Evolutionary conservation across 352 stramenopile genomes (phyloP), one percentile per base, ranked within the genome.

Genomic region (Globisporangium uncinulatum): DNA sequence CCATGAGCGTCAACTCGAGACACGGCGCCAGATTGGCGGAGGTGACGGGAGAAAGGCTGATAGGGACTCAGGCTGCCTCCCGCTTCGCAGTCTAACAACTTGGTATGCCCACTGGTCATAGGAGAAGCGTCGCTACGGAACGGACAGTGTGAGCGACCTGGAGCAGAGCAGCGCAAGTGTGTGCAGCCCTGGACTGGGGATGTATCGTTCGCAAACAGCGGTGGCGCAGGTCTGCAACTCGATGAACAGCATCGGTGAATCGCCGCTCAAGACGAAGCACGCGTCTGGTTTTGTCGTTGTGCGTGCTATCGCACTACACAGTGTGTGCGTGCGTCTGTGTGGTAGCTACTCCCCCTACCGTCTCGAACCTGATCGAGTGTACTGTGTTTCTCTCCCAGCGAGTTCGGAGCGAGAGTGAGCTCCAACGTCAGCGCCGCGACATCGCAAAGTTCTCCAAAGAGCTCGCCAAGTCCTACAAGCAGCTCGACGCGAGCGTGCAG

Each of bases 391-490:
- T 15, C 49, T 39, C 2, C 13, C 51, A 80, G 69, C 61, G 69
- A 10, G 63, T 76, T 11, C 66, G 66, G 6, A 80, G 71, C 37
- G 69, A 78, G 29, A 73, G 64, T 55, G 63, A 67, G 48, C 29
- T 80, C 21, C 60, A 74, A 32, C 57, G 62, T 13, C 70, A 67
- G 52, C 56, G 60, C 14, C 64, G 65, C 41, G 56, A 74, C 37
- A 50, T 56, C 34, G 62, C 58, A 7, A 19, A 57, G 20, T 66
- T 81, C 29, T 86, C 77, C 0, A 83, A 79, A 32, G 75, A 86
- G 41, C 63, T 86, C 32, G 73, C 63, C 21, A 81, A 73, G 50
- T 86, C 74, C 10, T 86, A 86, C 49, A 55, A 66, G 8, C 43
- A 86, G 45, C 54, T 86, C 5, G 58, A 69, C 44, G 61, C 44